Conservation (phyloP, 495 filamentous ascomycete genomes). For the Lasiosphaeriaceae sp. region DNA sequence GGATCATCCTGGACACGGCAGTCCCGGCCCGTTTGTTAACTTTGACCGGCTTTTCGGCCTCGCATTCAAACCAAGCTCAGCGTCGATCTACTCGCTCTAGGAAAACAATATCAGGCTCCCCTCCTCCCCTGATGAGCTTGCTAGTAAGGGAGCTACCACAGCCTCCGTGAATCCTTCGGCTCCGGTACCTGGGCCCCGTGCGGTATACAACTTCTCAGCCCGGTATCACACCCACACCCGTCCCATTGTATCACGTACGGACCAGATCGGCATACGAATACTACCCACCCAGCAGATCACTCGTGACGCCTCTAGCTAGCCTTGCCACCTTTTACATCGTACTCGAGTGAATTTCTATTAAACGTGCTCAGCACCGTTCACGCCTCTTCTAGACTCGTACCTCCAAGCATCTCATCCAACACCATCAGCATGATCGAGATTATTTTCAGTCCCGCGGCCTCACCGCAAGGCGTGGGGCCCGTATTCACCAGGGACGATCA, state of each 20-base stretch:
- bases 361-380: background rate
- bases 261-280: background rate
- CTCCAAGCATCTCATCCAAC: background rate
- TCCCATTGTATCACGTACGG: constrained; percentile 1
- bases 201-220: constrained; percentile 9
- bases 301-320: background rate
- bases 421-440: constrained; percentile 26
- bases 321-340: no score
- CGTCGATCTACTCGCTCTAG: background rate
- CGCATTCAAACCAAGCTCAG: background rate
- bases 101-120: constrained; percentile 6
- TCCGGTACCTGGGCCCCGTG: constrained; percentile 26
- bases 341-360: background rate
- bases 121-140: constrained; percentile 30
- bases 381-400: background rate
- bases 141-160: constrained; percentile 29
- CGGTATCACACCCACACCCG: background rate
- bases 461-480: constrained; percentile 10
- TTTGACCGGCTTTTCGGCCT: background rate
- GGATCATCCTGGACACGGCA: background rate
- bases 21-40: background rate
- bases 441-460: constrained; percentile 14
- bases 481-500: constrained; percentile 30
- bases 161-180: constrained; percentile 14
- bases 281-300: background rate